A percentile compares a stretch with the other conserved stretches of the same genome.
Conservation (phyloP, 164 flowering plant genomes). For the Vitis labrusca region DNA sequence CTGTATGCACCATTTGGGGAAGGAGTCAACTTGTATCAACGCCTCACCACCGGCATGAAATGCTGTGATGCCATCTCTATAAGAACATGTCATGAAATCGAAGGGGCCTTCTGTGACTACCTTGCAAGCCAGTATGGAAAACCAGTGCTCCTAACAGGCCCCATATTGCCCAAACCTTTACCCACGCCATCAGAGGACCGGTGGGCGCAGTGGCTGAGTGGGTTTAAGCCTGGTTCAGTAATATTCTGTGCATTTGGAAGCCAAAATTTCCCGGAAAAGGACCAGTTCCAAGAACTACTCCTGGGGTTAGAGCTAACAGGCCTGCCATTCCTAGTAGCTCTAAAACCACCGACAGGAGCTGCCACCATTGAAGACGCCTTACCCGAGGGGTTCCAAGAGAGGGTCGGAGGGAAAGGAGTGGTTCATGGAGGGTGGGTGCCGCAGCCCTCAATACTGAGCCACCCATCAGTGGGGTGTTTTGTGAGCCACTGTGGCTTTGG, state of each 20-base stretch:
- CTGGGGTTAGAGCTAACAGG: conserved; percentile 33
- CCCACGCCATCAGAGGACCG: background rate
- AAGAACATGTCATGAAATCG: conserved; percentile 2
- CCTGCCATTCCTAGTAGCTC: conserved; percentile 30
- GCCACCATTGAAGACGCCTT: background rate
- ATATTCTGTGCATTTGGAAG: conserved; percentile 42
- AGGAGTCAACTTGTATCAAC: background rate
- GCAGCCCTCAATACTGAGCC: conserved; percentile 16
- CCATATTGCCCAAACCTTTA: background rate
- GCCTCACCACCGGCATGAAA: background rate
- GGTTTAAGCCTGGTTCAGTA: conserved; percentile 22
- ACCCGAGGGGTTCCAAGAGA: conserved; percentile 22
- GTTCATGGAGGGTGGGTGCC: conserved; percentile 22
- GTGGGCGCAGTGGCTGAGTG: conserved; percentile 27
- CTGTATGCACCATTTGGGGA: no score
- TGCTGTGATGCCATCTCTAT: conserved; percentile 18
- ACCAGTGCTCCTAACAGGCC: conserved; percentile 13
- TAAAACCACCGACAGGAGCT: background rate
- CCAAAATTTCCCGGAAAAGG: conserved; percentile 18
- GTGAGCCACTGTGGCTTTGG: conserved; percentile 2
- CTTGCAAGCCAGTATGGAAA: background rate
- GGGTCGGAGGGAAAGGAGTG: conserved; percentile 16
- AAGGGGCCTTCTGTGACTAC: conserved; percentile 10
- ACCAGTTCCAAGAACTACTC: conserved; percentile 29
- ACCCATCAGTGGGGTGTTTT: conserved; percentile 12